Evolutionary conservation across 1,284 basidiomycete genomes (phyloP).

Genomic region (Rhodotorula sp.): DNA sequence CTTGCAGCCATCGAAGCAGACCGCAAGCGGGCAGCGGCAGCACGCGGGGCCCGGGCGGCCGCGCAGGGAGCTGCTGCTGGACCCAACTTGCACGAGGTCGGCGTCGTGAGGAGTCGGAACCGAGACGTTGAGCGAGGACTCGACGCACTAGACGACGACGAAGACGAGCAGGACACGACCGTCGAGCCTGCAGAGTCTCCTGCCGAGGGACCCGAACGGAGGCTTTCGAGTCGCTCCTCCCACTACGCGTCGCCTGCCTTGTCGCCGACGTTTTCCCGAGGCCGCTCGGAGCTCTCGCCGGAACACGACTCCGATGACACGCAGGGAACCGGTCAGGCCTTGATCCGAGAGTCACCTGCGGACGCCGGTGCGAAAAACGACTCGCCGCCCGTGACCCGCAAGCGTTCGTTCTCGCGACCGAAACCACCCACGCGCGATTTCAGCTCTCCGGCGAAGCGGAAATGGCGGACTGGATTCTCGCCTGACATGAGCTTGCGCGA

Average conservation of each 20-base stretch:
- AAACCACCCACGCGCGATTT: not conserved
- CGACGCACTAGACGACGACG: not conserved
- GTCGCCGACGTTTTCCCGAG: not conserved
- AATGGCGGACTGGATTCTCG: constrained; percentile 23
- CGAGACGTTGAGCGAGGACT: not conserved
- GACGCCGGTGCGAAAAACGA: not conserved
- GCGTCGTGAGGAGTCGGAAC: not conserved
- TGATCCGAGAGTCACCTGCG: not conserved
- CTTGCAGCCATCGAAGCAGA: not conserved
- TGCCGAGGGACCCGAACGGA: too few relatives aligned
- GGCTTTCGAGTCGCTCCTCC: not conserved
- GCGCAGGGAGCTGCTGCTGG: not conserved
- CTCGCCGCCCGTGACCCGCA: not conserved
- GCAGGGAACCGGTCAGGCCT: not conserved
- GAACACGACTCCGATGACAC: constrained; percentile 14
- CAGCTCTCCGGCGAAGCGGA: not conserved
- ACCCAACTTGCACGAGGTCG: not conserved
- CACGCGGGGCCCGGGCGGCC: not conserved
- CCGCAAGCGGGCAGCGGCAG: not conserved
- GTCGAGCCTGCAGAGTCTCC: not conserved
- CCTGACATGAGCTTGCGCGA: constrained; percentile 19
- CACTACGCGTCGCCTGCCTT: not conserved
- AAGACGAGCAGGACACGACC: not conserved
- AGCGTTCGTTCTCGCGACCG: not conserved
- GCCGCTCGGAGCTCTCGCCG: not conserved